phyloP scores from a whole-genome alignment of 108 stramenopile genomes.

The Chaetoceros muelleri region DNA sequence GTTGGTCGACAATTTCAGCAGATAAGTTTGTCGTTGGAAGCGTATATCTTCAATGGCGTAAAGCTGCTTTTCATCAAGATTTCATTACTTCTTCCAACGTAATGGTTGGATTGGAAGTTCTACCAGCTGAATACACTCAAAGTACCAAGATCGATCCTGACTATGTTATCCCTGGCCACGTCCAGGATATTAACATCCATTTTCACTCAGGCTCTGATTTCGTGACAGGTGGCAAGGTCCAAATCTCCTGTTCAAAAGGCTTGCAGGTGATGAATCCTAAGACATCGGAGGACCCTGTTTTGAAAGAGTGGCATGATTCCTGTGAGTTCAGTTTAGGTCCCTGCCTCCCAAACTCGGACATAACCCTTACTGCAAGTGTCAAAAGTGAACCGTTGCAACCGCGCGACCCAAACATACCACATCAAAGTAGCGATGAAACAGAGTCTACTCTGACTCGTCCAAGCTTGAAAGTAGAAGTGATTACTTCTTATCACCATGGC shows the following conservation, averaged over 20 bases:
- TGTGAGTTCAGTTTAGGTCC: constrained; percentile 27
- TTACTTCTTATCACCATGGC: constrained; percentile 35
- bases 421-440: constrained; percentile 3
- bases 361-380: constrained; percentile 32
- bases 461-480: constrained; percentile 42
- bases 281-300: constrained; percentile 19
- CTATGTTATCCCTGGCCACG: constrained; percentile 63
- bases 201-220: constrained; percentile 57
- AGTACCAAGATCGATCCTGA: constrained; percentile 49
- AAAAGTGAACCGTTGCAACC: constrained; percentile 38
- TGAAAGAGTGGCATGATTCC: constrained; percentile 39
- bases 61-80: constrained; percentile 62
- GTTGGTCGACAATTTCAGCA: constrained; percentile 45
- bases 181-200: constrained; percentile 48
- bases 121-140: constrained; percentile 68
- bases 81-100: constrained; percentile 37
- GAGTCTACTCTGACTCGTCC: constrained; percentile 13
- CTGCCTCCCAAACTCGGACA: constrained; percentile 39
- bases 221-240: constrained; percentile 35
- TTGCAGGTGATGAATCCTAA: constrained; percentile 45
- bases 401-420: not conserved
- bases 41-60: constrained; percentile 61
- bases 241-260: constrained; percentile 46
- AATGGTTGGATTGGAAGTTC: constrained; percentile 53
- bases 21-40: constrained; percentile 56